phyloP scores from a whole-genome alignment of 2,329 filamentous ascomycete species.

The Penicillium sp. region DNA sequence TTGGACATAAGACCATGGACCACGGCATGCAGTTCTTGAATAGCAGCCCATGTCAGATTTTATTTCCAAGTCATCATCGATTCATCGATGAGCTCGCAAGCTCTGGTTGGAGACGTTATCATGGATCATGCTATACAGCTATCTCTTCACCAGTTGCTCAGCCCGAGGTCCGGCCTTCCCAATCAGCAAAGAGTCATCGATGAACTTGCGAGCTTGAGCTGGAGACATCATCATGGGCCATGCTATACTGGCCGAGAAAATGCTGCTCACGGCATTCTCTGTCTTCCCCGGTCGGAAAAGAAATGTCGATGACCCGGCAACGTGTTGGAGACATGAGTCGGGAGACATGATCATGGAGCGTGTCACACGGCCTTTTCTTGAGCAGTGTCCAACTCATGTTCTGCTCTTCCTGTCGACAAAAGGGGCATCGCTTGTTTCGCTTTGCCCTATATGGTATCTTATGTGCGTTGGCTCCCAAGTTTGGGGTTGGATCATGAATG shows the following conservation, averaged over 20 bases:
- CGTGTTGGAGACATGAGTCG: background rate
- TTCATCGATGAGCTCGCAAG: background rate
- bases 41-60: too few species aligned
- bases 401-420: background rate
- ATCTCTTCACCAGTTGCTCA: background rate
- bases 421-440: too few species aligned
- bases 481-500: too few species aligned
- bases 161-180: background rate
- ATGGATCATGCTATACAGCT: background rate
- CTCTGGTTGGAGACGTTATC: background rate
- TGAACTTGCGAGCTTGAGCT: too few species aligned
- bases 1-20: background rate
- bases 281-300: background rate
- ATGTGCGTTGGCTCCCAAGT: too few species aligned
- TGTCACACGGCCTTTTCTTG: background rate
- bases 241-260: background rate
- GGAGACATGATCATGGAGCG: background rate
- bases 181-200: background rate
- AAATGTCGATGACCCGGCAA: background rate
- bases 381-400: background rate
- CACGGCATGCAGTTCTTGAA: background rate
- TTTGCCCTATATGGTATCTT: too few species aligned
- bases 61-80: background rate
- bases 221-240: too few species aligned
- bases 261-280: background rate